phyloP scores from a whole-genome alignment of 768 basidiomycete genomes.

The Boletus vinaceobasis region DNA sequence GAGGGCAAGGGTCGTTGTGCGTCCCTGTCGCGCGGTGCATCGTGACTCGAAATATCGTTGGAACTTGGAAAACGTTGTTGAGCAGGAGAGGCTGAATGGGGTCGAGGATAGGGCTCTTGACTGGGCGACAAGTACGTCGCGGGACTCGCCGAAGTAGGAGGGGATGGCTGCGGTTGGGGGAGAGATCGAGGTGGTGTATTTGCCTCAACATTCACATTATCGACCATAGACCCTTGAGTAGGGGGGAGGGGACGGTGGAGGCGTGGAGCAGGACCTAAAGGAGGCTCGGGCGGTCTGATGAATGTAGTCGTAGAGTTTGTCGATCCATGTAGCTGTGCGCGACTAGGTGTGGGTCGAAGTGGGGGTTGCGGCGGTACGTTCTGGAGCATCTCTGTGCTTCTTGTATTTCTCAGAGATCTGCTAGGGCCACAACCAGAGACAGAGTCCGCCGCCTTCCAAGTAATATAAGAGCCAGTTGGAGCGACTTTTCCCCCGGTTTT shows the following conservation, averaged over 20 bases:
- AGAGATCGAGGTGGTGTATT: constrained; percentile 18
- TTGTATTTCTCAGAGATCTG: constrained; percentile 24
- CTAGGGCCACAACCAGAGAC: constrained; percentile 34
- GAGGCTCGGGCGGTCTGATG: constrained; percentile 18
- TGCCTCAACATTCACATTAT: constrained; percentile 18
- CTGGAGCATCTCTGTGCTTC: constrained; percentile 30
- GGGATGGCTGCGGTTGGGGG: constrained; percentile 25
- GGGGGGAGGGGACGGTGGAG: constrained; percentile 29
- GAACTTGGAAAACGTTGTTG: constrained; percentile 28
- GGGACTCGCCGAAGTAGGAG: constrained; percentile 16
- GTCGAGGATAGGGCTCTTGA: constrained; percentile 59
- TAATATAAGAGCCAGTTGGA: constrained; percentile 20
- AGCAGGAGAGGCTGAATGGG: constrained; percentile 52
- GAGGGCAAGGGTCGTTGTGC: constrained; percentile 25
- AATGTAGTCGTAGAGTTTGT: constrained; percentile 15
- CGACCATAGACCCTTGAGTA: constrained; percentile 22
- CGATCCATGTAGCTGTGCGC: constrained; percentile 23
- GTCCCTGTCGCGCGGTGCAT: constrained; percentile 28
- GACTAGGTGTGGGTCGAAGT: constrained; percentile 31
- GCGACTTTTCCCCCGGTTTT: constrained; percentile 25
- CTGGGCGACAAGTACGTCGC: constrained; percentile 40
- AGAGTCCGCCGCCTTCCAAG: constrained; percentile 33
- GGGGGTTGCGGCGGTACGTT: constrained; percentile 13
- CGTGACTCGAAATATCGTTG: constrained; percentile 15
- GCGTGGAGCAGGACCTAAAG: constrained; percentile 18